Base-by-base conservation (phyloP, 352 stramenopile genomes). In the Phytophthora rubi region DNA sequence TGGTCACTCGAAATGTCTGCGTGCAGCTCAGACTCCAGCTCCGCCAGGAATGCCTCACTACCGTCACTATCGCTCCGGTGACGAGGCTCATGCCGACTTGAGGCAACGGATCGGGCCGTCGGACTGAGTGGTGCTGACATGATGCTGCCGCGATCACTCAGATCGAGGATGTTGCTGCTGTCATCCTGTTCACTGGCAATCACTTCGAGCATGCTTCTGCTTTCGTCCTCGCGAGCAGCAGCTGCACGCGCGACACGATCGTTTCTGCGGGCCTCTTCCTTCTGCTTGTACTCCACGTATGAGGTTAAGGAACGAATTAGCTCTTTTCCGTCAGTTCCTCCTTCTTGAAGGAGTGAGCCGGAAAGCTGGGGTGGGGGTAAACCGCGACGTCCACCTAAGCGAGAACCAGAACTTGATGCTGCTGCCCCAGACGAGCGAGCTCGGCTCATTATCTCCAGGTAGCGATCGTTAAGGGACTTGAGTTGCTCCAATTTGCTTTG, bases 21-120 rank as follows among this genome's bases (percentile, higher is more conserved):
- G 48, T 72, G 59, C 30, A 77, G 23, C 18, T 76, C 70, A 33
- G 59, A 68, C 62, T 78, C 73, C 13, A 78, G 42, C n/a, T 76
- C 53, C 54, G 47, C 53, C 12, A 81, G 47, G 6, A 69, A 70
- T 45, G 51, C 39, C 28, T 78, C 66, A n/a, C 70, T 75, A 21
- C 42, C 64, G 4, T 23, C 53, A 44, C 69, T 60, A 49, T 64
- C 26, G 28, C 30, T 53, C 32, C 49, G 44, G 26, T 3, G 32
- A 5, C 28, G 4, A 21, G 30, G 32, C 21, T 44, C 45, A 21
- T 7, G 47, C 16, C 21, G 18, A 66, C 44, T 71, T 42, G 65
- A 68, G 6, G 32, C 23, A 12, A 52, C 18, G 26, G 66, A 61
- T 58, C 5, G 15, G 21, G 61, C 37, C 12, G 56, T 32, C 44